Percentiles rank a stretch among this genome's conserved stretches.
These are phyloP conservation scores for Aspergillus diversus DNA, from an alignment of 495 filamentous ascomycete genomes.

Conservation along the genomic window DNA sequence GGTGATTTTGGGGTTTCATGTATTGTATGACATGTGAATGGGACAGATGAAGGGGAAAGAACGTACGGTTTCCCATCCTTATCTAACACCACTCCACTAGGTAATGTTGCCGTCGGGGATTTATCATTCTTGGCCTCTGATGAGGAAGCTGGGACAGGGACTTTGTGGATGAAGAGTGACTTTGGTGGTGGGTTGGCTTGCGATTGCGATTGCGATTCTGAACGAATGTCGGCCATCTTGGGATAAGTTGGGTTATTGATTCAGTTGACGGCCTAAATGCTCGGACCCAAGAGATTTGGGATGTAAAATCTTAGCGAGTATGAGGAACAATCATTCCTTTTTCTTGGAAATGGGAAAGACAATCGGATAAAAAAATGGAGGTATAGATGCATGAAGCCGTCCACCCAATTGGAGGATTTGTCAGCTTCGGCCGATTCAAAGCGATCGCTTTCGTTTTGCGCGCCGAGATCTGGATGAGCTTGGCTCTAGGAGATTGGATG, in stretches of 20 bases:
- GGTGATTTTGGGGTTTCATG: not conserved
- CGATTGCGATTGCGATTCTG: slow-evolving; percentile 17
- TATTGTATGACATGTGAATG: not conserved
- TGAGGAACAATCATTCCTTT: not conserved
- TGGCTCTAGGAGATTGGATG: no score
- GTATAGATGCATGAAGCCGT: not conserved
- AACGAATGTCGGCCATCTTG: slow-evolving; percentile 13
- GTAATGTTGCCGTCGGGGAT: slow-evolving; percentile 47
- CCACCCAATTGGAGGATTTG: slow-evolving; percentile 12
- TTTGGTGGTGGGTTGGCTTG: slow-evolving; percentile 7
- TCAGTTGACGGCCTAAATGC: not conserved
- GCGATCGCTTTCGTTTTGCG: not conserved
- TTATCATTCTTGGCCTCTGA: slow-evolving; percentile 29
- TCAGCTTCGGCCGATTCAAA: slow-evolving; percentile 23
- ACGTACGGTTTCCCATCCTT: slow-evolving; percentile 96
- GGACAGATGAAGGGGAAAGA: slow-evolving; percentile 2
- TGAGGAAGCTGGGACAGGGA: slow-evolving; percentile 24
- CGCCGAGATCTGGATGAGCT: no score
- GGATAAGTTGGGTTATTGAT: not conserved
- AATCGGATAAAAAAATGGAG: not conserved
- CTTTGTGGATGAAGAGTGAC: slow-evolving; percentile 24
- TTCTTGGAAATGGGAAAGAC: not conserved
- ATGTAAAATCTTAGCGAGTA: not conserved
- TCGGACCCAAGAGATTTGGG: no score
- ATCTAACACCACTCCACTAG: slow-evolving; percentile 83